A percentile compares a stretch with the other conserved stretches of the same genome.
These are phyloP conservation scores for Neoboletus subvelutipes DNA, from an alignment of 768 basidiomycete genomes.

Conservation along the genomic window DNA sequence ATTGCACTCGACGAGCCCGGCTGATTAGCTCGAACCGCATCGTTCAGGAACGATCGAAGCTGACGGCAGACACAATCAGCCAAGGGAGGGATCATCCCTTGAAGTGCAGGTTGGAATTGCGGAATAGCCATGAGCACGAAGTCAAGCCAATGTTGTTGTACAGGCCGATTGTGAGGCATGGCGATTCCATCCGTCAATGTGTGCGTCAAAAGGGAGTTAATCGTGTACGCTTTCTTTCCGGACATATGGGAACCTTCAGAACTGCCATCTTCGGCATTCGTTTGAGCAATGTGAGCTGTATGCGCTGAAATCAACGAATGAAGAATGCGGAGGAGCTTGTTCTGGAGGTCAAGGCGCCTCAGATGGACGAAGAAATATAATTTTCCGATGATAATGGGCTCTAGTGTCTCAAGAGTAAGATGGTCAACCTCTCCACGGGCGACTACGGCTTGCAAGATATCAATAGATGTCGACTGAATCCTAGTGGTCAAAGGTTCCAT, in stretches of 20 bases:
- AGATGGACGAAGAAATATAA: slow-evolving; percentile 73
- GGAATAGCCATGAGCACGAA: slow-evolving; percentile 91
- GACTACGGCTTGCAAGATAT: slow-evolving; percentile 79
- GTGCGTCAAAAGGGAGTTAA: slow-evolving; percentile 74
- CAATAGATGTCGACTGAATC: slow-evolving; percentile 74
- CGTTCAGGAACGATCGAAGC: slow-evolving; percentile 53
- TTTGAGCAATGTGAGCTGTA: slow-evolving; percentile 33
- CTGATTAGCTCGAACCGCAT: slow-evolving; percentile 48
- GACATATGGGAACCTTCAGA: slow-evolving; percentile 36
- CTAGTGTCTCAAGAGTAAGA: slow-evolving; percentile 58
- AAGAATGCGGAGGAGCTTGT: slow-evolving; percentile 87
- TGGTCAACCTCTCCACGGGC: slow-evolving; percentile 78
- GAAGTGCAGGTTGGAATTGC: slow-evolving; percentile 74
- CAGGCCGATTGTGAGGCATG: slow-evolving; percentile 63
- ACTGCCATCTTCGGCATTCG: slow-evolving; percentile 33
- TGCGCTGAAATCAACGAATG: slow-evolving; percentile 81
- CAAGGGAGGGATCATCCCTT: slow-evolving; percentile 67
- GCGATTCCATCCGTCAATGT: slow-evolving; percentile 81
- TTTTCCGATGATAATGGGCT: slow-evolving; percentile 70
- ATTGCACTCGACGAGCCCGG: slow-evolving; percentile 42
- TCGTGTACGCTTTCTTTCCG: slow-evolving; percentile 39
- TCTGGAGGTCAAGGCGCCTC: slow-evolving; percentile 78
- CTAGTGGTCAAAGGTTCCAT: slow-evolving; percentile 62
- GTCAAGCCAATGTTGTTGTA: slow-evolving; percentile 95
- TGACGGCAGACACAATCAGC: slow-evolving; percentile 79